Base-by-base conservation (phyloP, 768 basidiomycete species). In the Mycena galericulata region DNA sequence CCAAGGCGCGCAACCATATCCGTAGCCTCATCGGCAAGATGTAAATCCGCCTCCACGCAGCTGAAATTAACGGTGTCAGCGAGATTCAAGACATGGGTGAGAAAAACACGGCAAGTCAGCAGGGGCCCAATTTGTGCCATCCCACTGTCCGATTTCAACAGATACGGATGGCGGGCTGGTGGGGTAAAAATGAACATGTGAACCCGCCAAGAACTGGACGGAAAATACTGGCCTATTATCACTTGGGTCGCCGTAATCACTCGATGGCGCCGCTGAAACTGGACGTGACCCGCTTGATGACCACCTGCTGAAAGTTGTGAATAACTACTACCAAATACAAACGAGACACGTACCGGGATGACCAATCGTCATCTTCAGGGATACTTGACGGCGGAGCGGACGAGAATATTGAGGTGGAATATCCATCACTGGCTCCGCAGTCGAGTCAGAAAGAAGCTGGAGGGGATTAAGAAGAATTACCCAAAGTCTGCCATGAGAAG, bases 301-400 rank as follows among this genome's bases (percentile, higher is more conserved):
- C n/a, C n/a, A n/a, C n/a, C n/a, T n/a, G n/a, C n/a, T n/a, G n/a
- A n/a, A n/a, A n/a, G n/a, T n/a, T n/a, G n/a, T n/a, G n/a, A n/a
- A n/a, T 61, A 32, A 61, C 26, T 34, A 24, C 7, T 38, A 18
- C 26, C 45, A 17, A 50, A 38, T 38, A 61, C 24, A 38, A 17
- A 50, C 38, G 14, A 24, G 40, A 49, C 14, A 61, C 59, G 32
- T 47, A 61, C 59, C 22, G 47, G 34, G 59, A 49, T n/a, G 59
- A 61, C 59, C 59, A 61, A 61, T 24, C 47, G 34, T 49, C 59
- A 20, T 61, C 59, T 11, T 34, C 59, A 45, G 32, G 47, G 30
- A 61, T 50, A 34, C 59, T 49, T 9, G 59, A 61, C 15, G 59
- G 46, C 34, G 59, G 36, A 38, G 36, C 59, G 2, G 59, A 61